These are phyloP conservation scores for Alternaria hordeiaustralica DNA, from an alignment of 2,329 filamentous ascomycete genomes.

Conservation along the genomic window DNA sequence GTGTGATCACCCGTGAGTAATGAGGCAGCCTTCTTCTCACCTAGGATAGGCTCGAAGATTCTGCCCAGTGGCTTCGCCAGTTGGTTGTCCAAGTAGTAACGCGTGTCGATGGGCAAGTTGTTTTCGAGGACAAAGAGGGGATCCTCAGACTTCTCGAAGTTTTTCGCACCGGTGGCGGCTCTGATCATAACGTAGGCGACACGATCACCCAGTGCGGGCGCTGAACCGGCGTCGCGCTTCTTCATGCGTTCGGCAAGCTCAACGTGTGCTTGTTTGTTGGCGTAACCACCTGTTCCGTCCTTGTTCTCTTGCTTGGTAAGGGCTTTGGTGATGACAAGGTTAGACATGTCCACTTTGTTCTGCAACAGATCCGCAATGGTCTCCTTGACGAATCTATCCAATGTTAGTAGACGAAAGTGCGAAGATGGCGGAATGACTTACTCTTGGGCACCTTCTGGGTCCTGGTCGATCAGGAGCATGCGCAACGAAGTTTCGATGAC, in stretches of 20 bases:
- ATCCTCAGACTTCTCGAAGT: slow-evolving; percentile 97
- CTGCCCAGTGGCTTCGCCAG: slow-evolving; percentile 90
- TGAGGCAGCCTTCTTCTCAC: slow-evolving; percentile 86
- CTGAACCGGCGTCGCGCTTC: slow-evolving; percentile 94
- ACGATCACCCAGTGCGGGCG: slow-evolving; percentile 89
- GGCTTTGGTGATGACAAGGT: slow-evolving; percentile 98
- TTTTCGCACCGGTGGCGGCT: slow-evolving; percentile 85
- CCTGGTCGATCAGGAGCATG: slow-evolving; percentile 93
- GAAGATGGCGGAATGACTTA: slow-evolving; percentile 58
- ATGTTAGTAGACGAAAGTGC: slow-evolving; percentile 47
- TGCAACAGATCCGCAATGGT: slow-evolving; percentile 94
- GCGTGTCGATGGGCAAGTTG: slow-evolving; percentile 97
- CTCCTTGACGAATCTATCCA: slow-evolving; percentile 85
- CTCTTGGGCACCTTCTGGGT: slow-evolving; percentile 90
- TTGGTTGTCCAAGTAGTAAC: slow-evolving; percentile 98
- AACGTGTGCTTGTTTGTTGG: slow-evolving; percentile 92
- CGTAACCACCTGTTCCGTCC: slow-evolving; percentile 62
- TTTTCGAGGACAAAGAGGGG: slow-evolving; percentile 97
- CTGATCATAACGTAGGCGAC: slow-evolving; percentile 99
- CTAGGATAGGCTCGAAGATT: slow-evolving; percentile 97
- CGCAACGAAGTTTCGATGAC: slow-evolving; percentile 96
- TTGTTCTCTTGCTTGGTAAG: slow-evolving; percentile 70
- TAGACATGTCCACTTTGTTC: slow-evolving; percentile 99
- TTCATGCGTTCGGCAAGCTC: slow-evolving; percentile 96
- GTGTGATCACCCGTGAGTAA: slow-evolving; percentile 93